Conservation (phyloP, 2,329 filamentous ascomycete genomes). For the Colletotrichum viniferum region DNA sequence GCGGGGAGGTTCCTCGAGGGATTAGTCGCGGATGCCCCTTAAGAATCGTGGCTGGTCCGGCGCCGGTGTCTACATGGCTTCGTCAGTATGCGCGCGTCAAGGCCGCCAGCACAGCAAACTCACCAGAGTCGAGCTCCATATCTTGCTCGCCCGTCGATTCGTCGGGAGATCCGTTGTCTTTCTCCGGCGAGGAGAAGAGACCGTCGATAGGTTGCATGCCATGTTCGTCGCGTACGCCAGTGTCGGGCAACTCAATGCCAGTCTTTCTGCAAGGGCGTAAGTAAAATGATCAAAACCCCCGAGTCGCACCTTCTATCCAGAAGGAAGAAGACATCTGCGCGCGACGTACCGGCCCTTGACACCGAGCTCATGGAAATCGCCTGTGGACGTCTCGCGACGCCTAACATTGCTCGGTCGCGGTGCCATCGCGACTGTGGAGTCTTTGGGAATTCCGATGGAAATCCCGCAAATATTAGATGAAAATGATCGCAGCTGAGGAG, state of each 20-base stretch:
- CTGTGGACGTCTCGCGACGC: constrained; percentile 35
- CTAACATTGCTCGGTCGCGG: constrained; percentile 11
- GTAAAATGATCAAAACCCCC: not conserved
- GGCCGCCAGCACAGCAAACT: constrained; percentile 27
- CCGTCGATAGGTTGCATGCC: constrained; percentile 88
- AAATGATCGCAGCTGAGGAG: not conserved
- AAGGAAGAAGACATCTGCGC: not conserved
- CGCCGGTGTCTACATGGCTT: constrained; percentile 47
- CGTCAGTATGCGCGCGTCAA: constrained; percentile 24
- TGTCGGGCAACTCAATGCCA: constrained; percentile 80
- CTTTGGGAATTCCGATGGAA: not conserved
- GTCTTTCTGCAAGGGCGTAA: constrained; percentile 72
- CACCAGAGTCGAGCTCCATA: constrained; percentile 59
- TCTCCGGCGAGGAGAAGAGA: constrained; percentile 87
- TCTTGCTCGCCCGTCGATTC: constrained; percentile 46
- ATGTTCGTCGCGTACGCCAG: constrained; percentile 83
- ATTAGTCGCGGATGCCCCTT: constrained; percentile 42
- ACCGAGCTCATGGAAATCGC: constrained; percentile 51
- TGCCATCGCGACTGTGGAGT: constrained; percentile 11
- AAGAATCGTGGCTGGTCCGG: constrained; percentile 58
- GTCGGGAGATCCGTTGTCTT: constrained; percentile 33
- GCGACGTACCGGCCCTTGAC: constrained; percentile 51
- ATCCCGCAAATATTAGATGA: not conserved
- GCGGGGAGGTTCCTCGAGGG: constrained; percentile 52
- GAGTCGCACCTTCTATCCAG: not conserved